A percentile compares a stretch with the other conserved stretches of the same genome.
These are phyloP conservation scores for Cercospora zeina DNA, from an alignment of 2,329 filamentous ascomycete species.

Conservation along the genomic window DNA sequence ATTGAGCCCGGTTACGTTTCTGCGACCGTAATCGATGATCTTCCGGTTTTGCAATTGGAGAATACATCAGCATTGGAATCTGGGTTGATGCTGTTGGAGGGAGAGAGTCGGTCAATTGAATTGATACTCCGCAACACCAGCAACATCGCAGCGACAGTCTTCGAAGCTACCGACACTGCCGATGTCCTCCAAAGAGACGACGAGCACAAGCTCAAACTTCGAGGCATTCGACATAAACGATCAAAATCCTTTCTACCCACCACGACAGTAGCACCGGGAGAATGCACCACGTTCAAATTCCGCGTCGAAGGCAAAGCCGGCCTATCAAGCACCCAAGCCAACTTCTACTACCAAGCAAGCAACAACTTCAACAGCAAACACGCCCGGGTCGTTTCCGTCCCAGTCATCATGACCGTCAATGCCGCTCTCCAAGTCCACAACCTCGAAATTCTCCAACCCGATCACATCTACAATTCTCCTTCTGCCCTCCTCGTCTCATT, in stretches of 20 bases:
- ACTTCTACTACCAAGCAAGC: constrained; percentile 68
- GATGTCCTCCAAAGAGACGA: constrained; percentile 24
- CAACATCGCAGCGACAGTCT: constrained; percentile 72
- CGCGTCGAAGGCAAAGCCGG: constrained; percentile 85
- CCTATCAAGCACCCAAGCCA: constrained; percentile 73
- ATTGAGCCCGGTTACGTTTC: constrained; percentile 31
- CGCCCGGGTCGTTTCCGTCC: constrained; percentile 59
- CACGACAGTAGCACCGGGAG: constrained; percentile 51
- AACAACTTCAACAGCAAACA: constrained; percentile 19
- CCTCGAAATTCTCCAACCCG: constrained; percentile 69
- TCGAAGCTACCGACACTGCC: constrained; percentile 32
- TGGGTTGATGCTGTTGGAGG: constrained; percentile 88
- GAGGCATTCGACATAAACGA: constrained; percentile 20
- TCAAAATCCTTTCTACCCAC: constrained; percentile 22
- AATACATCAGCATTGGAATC: constrained; percentile 78
- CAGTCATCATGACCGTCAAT: constrained; percentile 86
- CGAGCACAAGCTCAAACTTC: constrained; percentile 22
- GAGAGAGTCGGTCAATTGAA: constrained; percentile 74
- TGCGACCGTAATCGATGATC: constrained; percentile 69
- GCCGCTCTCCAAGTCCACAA: constrained; percentile 80
- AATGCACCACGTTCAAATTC: constrained; percentile 70
- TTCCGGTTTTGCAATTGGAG: constrained; percentile 75
- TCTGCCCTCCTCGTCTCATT: constrained; percentile 73
- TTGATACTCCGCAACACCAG: constrained; percentile 81
- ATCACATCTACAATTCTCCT: constrained; percentile 51